Base-by-base conservation (phyloP, 2,329 filamentous ascomycete species). In the Penicillium sumatraense region DNA sequence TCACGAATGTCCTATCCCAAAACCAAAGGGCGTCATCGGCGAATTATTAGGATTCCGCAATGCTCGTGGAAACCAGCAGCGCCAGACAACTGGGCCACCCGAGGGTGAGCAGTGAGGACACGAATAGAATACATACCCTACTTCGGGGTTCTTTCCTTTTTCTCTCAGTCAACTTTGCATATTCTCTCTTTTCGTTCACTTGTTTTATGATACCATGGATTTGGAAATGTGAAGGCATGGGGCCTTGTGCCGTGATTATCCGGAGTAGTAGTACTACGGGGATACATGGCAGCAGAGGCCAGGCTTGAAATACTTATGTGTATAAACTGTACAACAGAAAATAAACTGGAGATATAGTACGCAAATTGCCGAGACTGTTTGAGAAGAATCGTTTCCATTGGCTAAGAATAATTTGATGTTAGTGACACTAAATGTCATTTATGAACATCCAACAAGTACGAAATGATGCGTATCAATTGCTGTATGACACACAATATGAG, bases 1-100 rank as follows among this genome's bases (percentile, higher is more conserved):
- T 68, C 83, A 91, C 67, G 91, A 96, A 71, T 99, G 95, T 70
- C 95, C 95, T 0, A 87, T 99, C 11, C 95, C 95, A 5, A 97
- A 97, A 75, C 93, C 95, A 0, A 82, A 86, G 27, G 93, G 92
- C 2, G 76, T 92, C 29, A 76, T 96, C 42, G 90, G 90, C 11
- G 84, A 89, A 68, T 80, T 93, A 64, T 75, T 95, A 58, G 91
- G 90, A 0, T 89, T 93, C 69, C 83, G 81, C 63, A 78, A 59
- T 58, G 45, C 68, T 64, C 63, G 60, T 46, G 61, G 55, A 16
- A 62, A 57, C 45, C 49, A 60, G 54, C 59, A 60, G 40, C 54
- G 51, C 24, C 54, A 58, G 42, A 51, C 56, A 51, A 57, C 38
- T 35, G 59, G 51, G 46, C 53, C 61, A 50, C 51, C 49, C 7